Evolutionary conservation across 345 rosid species (phyloP).

Genomic region (Eucalyptus rudis): DNA sequence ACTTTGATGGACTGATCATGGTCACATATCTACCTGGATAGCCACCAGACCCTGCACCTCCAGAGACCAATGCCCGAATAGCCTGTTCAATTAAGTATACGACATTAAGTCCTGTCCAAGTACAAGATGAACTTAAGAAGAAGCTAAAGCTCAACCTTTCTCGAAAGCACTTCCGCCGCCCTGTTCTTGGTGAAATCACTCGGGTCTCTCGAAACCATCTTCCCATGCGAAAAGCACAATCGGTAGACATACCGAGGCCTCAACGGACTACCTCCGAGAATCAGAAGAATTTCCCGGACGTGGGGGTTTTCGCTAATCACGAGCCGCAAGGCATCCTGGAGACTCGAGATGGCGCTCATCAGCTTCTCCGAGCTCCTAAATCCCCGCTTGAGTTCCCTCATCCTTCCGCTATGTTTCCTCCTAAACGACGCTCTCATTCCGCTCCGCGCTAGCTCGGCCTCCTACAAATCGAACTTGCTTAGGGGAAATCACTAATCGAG

Average conservation of each 20-base stretch:
- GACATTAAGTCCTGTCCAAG: background rate
- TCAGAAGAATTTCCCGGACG: slow-evolving; percentile 38
- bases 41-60: slow-evolving; percentile 67
- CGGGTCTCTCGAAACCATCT: slow-evolving; percentile 1
- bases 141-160: slow-evolving; percentile 37
- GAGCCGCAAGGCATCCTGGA: slow-evolving; percentile 38
- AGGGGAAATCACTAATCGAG: background rate
- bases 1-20: background rate
- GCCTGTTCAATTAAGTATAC: slow-evolving; percentile 19
- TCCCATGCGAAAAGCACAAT: slow-evolving; percentile 29
- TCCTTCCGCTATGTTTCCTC: slow-evolving; percentile 36
- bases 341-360: slow-evolving; percentile 32
- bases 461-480: slow-evolving; percentile 31
- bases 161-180: slow-evolving; percentile 64
- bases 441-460: slow-evolving; percentile 20
- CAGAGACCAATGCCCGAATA: slow-evolving; percentile 61
- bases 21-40: slow-evolving; percentile 53
- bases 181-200: slow-evolving; percentile 41
- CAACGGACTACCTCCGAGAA: slow-evolving; percentile 62
- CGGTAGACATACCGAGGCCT: slow-evolving; percentile 69
- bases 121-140: background rate
- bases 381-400: slow-evolving; percentile 58
- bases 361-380: slow-evolving; percentile 61
- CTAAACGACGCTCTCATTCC: slow-evolving; percentile 32
- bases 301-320: slow-evolving; percentile 28